phyloP scores from a whole-genome alignment of 768 basidiomycete genomes.

The Suillus lakei region DNA sequence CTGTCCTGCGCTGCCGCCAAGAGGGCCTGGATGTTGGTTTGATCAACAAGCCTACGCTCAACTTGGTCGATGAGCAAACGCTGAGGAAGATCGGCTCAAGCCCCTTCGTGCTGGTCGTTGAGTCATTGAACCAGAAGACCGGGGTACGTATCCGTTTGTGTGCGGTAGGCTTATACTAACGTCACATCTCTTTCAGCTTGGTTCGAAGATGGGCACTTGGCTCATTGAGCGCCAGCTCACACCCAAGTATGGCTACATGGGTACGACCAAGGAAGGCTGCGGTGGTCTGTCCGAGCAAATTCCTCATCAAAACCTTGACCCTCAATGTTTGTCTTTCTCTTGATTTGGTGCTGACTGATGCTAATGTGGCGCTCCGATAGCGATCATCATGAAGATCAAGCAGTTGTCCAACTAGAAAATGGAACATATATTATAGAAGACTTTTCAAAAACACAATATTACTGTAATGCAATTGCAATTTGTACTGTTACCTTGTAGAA shows the following conservation, averaged over 20 bases:
- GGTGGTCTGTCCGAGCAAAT: constrained; percentile 86
- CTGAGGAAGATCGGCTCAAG: constrained; percentile 74
- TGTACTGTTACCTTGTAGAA: constrained; percentile 3
- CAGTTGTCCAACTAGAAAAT: constrained; percentile 33
- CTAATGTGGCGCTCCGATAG: constrained; percentile 24
- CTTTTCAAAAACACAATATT: constrained; percentile 4
- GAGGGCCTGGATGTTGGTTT: constrained; percentile 80
- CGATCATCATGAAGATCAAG: constrained; percentile 52
- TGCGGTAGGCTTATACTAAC: neutral
- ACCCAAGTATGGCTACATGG: constrained; percentile 83
- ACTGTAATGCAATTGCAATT: constrained; percentile 6
- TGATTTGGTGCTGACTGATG: neutral
- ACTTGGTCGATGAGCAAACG: constrained; percentile 81
- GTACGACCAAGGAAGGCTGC: constrained; percentile 75
- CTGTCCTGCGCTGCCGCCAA: constrained; percentile 73
- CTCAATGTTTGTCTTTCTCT: constrained; percentile 59
- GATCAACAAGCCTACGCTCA: constrained; percentile 86
- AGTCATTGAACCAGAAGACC: constrained; percentile 89
- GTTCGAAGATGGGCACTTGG: constrained; percentile 87
- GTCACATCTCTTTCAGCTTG: constrained; percentile 49
- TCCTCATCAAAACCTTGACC: constrained; percentile 79
- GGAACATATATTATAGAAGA: neutral
- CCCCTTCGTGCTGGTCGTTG: constrained; percentile 83
- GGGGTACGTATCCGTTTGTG: constrained; percentile 47
- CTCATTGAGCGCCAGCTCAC: constrained; percentile 80